phyloP scores from a whole-genome alignment of 768 basidiomycete species.

The Megacollybia marginata region DNA sequence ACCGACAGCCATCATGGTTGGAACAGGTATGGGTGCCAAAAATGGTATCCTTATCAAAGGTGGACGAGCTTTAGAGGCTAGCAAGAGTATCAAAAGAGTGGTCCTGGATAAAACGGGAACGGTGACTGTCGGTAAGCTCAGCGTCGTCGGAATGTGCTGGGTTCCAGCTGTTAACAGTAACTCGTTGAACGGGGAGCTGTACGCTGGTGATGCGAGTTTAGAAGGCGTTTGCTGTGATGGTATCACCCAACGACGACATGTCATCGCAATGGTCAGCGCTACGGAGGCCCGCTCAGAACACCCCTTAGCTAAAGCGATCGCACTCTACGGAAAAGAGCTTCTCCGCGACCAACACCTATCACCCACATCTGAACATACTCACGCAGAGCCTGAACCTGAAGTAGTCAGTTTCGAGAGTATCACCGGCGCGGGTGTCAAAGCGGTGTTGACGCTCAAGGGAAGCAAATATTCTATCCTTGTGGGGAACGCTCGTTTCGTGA shows the following conservation, averaged over 20 bases:
- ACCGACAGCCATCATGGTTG: constrained; percentile 99
- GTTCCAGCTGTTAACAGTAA: constrained; percentile 27
- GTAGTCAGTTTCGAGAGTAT: constrained; percentile 79
- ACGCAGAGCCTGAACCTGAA: constrained; percentile 38
- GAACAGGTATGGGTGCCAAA: constrained; percentile 92
- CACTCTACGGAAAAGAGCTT: constrained; percentile 67
- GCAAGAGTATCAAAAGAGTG: constrained; percentile 71
- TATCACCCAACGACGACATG: constrained; percentile 43
- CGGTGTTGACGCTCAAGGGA: constrained; percentile 48
- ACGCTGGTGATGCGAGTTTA: constrained; percentile 35
- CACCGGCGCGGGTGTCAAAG: constrained; percentile 84
- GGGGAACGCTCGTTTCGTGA: constrained; percentile 71
- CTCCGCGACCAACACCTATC: constrained; percentile 35
- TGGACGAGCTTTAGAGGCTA: constrained; percentile 88
- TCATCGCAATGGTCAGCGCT: constrained; percentile 77
- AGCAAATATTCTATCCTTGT: constrained; percentile 56
- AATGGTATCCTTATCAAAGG: constrained; percentile 99
- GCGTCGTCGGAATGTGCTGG: constrained; percentile 75
- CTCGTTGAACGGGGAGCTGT: constrained; percentile 27
- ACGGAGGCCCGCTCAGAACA: constrained; percentile 94
- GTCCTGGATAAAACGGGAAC: constrained; percentile 98
- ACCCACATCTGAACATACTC: constrained; percentile 25
- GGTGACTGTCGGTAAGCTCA: constrained; percentile 90
- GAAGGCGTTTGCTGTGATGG: constrained; percentile 55
- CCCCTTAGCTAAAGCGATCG: constrained; percentile 91